Base-by-base conservation (phyloP, 192 early-diverging fungal species). In the Phlyctochytrium planicorne region DNA sequence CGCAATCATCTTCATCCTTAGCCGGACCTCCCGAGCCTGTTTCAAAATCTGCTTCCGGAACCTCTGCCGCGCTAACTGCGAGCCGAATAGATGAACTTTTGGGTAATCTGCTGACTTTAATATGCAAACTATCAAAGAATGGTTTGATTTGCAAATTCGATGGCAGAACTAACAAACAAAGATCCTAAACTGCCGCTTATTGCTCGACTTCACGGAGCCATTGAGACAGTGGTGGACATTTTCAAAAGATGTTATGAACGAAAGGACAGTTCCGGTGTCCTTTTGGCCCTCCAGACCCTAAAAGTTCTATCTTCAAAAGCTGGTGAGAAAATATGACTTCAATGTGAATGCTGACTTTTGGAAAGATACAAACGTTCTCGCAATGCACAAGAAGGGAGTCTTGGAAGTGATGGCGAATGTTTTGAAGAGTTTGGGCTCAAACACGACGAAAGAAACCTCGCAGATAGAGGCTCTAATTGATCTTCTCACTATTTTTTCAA, bases 51-150 rank as follows among this genome's bases (percentile, higher is more conserved):
- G n/a, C n/a, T n/a, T n/a, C n/a, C n/a, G n/a, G n/a, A n/a, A n/a
- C n/a, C n/a, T n/a, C n/a, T n/a, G n/a, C n/a, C n/a, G n/a, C n/a
- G n/a, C n/a, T n/a, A n/a, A n/a, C n/a, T n/a, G n/a, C n/a, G n/a
- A n/a, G n/a, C n/a, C n/a, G n/a, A n/a, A 60, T 67, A 20, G 82
- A 84, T 30, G 82, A 84, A 59, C 47, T 80, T 25, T 30, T 76
- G 35, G 34, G 29, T 23, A 77, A 75, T 31, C 40, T 75, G n/a
- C 67, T 79, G 31, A 53, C 35, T 35, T 31, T 84, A 29, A 20
- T 84, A 27, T 53, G 60, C 27, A 76, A 71, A 56, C 23, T 84
- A 3, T 63, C 66, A 4, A 80, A 80, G 63, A 68, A 74, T 50
- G 81, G 76, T n/a, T n/a, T n/a, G n/a, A n/a, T n/a, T n/a, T n/a